Base-by-base conservation (phyloP, 768 basidiomycete genomes). In the Termitomyces bulborhizus region DNA sequence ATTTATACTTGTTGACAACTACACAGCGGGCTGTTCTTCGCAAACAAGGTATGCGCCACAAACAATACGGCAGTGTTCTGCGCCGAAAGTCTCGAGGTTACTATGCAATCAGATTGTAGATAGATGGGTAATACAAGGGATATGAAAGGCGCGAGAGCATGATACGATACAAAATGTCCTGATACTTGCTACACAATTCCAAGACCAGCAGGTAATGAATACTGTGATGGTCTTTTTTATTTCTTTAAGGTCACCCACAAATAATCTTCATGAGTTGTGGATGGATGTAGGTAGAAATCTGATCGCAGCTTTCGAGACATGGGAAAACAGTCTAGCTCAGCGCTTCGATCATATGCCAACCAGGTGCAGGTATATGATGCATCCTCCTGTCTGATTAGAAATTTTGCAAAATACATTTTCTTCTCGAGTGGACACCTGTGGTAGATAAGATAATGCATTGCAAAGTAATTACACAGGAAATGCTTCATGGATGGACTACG, bases 31-130 rank as follows among this genome's bases (percentile, higher is more conserved):
- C 16, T 34, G 31, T 37, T 52, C 21, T 43, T 39, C 18, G 32
- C 41, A 29, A 8, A 54, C 48, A n/a, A n/a, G 21, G 16, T 24
- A 27, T 57, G 57, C 57, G 57, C 57, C 57, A 57, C 57, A 57
- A 27, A 42, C 7, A 53, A 24, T 53, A n/a, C 46, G 47, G 34
- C 39, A 21, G 41, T 26, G 32, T n/a, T 27, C 37, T 47, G 48
- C 57, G 57, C 53, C 48, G 53, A 54, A 31, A 40, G 42, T 12
- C 13, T 36, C 29, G 53, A 42, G 47, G 13, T 53, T 50, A 50
- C 29, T 29, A 29, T 44, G 21, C 11, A 32, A 32, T 26, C 42
- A 26, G 7, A 16, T 16, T 21, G 4, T 40, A 24, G n/a, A 37
- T 42, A 32, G 48, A 8, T 18, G 42, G 7, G 31, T 11, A 44